A percentile compares a stretch with the other conserved stretches of the same genome.
phyloP scores from a whole-genome alignment of 2,329 filamentous ascomycete genomes.

The Ophioceras dolichostomum region DNA sequence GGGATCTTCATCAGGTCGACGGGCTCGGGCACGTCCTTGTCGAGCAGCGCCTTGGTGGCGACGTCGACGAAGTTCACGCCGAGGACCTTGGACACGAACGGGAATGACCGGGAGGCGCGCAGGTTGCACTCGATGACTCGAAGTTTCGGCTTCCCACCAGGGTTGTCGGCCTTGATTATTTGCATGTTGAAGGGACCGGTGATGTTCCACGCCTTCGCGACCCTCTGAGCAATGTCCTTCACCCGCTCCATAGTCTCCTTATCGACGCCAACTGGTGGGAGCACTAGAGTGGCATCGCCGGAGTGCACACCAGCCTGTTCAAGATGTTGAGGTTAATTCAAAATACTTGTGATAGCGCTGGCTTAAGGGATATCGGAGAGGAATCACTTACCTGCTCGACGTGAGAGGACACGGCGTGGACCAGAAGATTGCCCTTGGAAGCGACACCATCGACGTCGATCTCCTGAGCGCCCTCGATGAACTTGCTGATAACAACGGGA shows the following conservation, averaged over 20 bases:
- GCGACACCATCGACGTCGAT: slow-evolving; percentile 95
- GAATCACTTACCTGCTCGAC: too few relatives aligned
- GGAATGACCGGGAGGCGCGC: slow-evolving; percentile 93
- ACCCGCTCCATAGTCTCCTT: slow-evolving; percentile 67
- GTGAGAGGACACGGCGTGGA: slow-evolving; percentile 92
- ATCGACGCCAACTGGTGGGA: slow-evolving; percentile 75
- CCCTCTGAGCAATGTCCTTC: slow-evolving; percentile 93
- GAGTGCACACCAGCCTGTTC: slow-evolving; percentile 97
- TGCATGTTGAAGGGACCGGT: slow-evolving; percentile 98
- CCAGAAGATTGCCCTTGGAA: slow-evolving; percentile 69
- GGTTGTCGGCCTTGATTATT: slow-evolving; percentile 85
- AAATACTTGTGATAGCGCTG: too few relatives aligned
- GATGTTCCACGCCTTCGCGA: slow-evolving; percentile 93
- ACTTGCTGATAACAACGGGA: slow-evolving; percentile 96
- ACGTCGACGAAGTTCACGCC: slow-evolving; percentile 95
- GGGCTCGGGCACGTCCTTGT: slow-evolving; percentile 71
- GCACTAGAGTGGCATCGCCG: slow-evolving; percentile 86
- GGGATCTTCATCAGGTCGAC: slow-evolving; percentile 80
- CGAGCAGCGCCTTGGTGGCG: slow-evolving; percentile 83
- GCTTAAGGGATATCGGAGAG: too few relatives aligned
- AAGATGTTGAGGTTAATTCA: too few relatives aligned
- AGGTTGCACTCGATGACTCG: slow-evolving; percentile 99
- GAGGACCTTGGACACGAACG: slow-evolving; percentile 94
- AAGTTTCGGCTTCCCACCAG: slow-evolving; percentile 61
- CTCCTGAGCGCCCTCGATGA: slow-evolving; percentile 92